Evolutionary conservation across 768 basidiomycete species (phyloP), one percentile per base, ranked within the genome.

Genomic region (Russula dissimulans): DNA sequence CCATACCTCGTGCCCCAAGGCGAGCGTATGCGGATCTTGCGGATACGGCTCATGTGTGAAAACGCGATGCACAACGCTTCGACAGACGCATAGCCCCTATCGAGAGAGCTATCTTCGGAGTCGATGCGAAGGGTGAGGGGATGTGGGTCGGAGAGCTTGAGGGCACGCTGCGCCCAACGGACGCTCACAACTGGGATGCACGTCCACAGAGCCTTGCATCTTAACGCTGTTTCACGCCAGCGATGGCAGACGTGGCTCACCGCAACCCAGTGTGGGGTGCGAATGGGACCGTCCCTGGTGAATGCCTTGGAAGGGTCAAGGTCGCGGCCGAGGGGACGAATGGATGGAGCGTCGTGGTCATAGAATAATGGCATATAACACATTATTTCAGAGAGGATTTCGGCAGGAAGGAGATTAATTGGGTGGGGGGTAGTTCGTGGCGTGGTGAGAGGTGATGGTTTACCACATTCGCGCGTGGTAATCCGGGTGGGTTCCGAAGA

Each of bases 251-350:
- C 62, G 11, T 64, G 60, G 12, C 59, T 61, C 8, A 64, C 62
- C 0, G 62, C 62, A 12, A 64, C 55, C 62, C 62, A 64, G 48
- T 62, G 61, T 29, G 61, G 61, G 18, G 61, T 62, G 41, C 61
- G 61, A 39, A 62, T 57, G 51, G 61, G 61, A 7, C 56, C 45
- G 9, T 57, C 17, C 39, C 2, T 44, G 3, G 61, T 62, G 56
- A 42, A 62, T n/a, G 22, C 15, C 11, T 41, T 18, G 12, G 56
- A 57, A 36, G 61, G 61, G 51, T 62, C 61, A 39, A 57, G 56
- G 41, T 57, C 45, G 22, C 32, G 31, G 41, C 43, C 26, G n/a
- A 62, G 61, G 17, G 45, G 56, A 18, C 17, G 55, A 36, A 62
- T 62, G 44, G 51, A 53, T 1, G 61, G 61, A 26, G 61, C 55